Conservation (phyloP, 176 grass and related monocot species). For the Oryza glaberrima region DNA sequence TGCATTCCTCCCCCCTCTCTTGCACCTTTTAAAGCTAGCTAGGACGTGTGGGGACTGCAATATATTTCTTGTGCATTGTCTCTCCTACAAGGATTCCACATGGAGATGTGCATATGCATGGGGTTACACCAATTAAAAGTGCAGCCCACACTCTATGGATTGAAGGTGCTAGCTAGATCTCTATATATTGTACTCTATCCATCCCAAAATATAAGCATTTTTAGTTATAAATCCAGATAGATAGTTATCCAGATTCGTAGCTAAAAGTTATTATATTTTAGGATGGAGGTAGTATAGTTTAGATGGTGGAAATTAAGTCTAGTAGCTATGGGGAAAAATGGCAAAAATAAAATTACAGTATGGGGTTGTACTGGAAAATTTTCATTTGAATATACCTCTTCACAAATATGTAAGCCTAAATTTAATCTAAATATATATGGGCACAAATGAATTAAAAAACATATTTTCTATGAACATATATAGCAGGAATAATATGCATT, state of each 20-base stretch:
- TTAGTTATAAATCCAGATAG: no score
- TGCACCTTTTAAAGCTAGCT: neutral
- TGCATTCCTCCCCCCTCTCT: neutral
- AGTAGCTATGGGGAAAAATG: neutral
- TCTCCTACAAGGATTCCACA: constrained; percentile 4
- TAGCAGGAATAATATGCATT: neutral
- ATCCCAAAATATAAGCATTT: no score
- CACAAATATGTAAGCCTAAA: neutral
- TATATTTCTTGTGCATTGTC: neutral
- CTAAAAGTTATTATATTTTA: no score
- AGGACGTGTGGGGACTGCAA: constrained; percentile 1
- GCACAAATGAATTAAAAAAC: neutral
- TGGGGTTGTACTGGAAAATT: neutral
- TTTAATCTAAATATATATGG: neutral
- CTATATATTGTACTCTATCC: no score
- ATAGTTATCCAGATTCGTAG: no score
- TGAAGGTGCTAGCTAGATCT: neutral
- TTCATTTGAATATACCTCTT: neutral
- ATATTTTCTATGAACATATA: neutral
- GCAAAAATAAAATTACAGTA: neutral
- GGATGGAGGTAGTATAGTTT: no score
- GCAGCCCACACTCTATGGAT: neutral
- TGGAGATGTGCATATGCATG: neutral
- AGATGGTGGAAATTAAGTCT: no score
- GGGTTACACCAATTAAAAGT: neutral